These are phyloP conservation scores for Phialemoniopsis sp. DNA, from an alignment of 2,329 filamentous ascomycete species.

Conservation along the genomic window DNA sequence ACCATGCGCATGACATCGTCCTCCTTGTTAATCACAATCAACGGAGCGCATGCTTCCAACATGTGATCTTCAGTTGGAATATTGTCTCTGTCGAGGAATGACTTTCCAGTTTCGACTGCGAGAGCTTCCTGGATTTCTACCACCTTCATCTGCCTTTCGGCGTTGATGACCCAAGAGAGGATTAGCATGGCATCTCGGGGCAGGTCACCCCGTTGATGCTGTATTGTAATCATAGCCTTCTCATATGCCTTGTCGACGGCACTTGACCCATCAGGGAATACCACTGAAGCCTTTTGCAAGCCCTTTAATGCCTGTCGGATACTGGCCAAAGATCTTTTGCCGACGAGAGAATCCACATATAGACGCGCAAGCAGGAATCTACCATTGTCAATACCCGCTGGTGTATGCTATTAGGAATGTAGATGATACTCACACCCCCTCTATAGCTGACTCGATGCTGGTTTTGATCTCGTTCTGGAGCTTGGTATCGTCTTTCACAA, in stretches of 20 bases:
- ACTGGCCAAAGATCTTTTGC: too few relatives aligned
- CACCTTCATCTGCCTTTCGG: conserved; percentile 18
- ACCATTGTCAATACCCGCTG: too few relatives aligned
- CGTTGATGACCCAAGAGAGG: conserved; percentile 27
- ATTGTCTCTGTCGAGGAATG: conserved; percentile 22
- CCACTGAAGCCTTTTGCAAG: too few relatives aligned
- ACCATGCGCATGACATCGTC: conserved; percentile 28
- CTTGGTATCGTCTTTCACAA: neutral
- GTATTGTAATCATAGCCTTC: too few relatives aligned
- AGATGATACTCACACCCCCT: too few relatives aligned
- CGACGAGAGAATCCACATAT: too few relatives aligned
- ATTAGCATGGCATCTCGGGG: conserved; percentile 19
- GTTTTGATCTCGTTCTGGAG: conserved; percentile 7
- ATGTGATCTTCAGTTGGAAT: conserved; percentile 17
- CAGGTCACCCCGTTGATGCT: too few relatives aligned
- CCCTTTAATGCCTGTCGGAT: too few relatives aligned
- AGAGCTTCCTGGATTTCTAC: conserved; percentile 31
- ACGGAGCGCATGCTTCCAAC: conserved; percentile 25
- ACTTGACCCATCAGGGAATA: too few relatives aligned
- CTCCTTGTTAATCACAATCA: conserved; percentile 28
- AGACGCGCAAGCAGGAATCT: too few relatives aligned
- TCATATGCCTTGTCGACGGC: too few relatives aligned
- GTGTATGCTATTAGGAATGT: too few relatives aligned
- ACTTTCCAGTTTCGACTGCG: conserved; percentile 18
- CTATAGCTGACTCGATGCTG: conserved; percentile 4